A percentile compares a stretch with the other conserved stretches of the same genome.
These are phyloP conservation scores for Colletotrichum sp. DNA, from an alignment of 2,329 filamentous ascomycete genomes.

Conservation along the genomic window DNA sequence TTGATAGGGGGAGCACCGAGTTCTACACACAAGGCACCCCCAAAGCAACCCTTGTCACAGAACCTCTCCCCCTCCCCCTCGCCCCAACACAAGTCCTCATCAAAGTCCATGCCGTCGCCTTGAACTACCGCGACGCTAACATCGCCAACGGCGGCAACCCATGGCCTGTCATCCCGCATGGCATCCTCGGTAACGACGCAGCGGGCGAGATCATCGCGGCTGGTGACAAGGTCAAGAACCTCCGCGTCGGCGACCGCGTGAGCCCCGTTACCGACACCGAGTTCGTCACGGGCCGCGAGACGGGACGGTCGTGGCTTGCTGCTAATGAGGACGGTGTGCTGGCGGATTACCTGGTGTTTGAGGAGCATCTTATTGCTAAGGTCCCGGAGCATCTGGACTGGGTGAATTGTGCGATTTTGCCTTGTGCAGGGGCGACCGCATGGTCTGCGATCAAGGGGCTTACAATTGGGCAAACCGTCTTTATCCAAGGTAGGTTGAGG, in stretches of 20 bases:
- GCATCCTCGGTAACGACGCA: conserved; percentile 41
- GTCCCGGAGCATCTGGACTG: conserved; percentile 41
- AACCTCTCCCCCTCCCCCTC: conserved; percentile 33
- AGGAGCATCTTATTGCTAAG: conserved; percentile 39
- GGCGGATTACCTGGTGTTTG: conserved; percentile 44
- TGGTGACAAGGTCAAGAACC: conserved; percentile 35
- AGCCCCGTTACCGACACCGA: conserved; percentile 42
- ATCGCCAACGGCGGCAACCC: conserved; percentile 44
- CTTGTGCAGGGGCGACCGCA: conserved; percentile 49
- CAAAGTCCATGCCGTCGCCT: conserved; percentile 34
- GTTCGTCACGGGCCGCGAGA: conserved; percentile 41
- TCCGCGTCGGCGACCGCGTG: conserved; percentile 40
- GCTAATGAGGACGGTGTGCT: conserved; percentile 48
- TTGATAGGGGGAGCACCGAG: too few species aligned
- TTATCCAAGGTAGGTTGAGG: conserved; percentile 42
- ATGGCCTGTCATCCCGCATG: conserved; percentile 40
- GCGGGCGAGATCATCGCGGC: conserved; percentile 43
- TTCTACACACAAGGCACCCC: too few species aligned
- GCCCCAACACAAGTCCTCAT: conserved; percentile 33
- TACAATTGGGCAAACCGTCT: conserved; percentile 40
- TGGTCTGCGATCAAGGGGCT: conserved; percentile 47
- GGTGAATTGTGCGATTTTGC: conserved; percentile 39
- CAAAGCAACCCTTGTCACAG: too few species aligned
- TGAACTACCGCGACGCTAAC: conserved; percentile 40
- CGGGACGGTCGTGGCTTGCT: conserved; percentile 44